Conservation (phyloP, 2,329 filamentous ascomycete species). For the Rutstroemia sydowiana region DNA sequence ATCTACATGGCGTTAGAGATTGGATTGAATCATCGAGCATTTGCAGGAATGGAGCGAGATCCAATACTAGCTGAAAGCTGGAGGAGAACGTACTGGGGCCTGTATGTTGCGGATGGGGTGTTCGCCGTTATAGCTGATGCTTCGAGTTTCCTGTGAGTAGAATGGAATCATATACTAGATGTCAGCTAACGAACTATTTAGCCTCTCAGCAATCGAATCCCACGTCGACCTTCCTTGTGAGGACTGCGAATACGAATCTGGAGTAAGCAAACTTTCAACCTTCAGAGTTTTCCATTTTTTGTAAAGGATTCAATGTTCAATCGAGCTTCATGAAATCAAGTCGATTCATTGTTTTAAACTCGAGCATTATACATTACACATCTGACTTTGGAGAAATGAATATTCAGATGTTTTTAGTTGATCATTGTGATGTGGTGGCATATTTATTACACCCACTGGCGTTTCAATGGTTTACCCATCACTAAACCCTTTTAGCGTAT, state of each 20-base stretch:
- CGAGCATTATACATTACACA: too few species aligned
- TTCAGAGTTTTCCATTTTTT: too few species aligned
- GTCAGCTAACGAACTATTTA: slow-evolving; percentile 1
- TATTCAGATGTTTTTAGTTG: slow-evolving; percentile 10
- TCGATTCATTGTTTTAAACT: too few species aligned
- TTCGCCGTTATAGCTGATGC: slow-evolving; percentile 19
- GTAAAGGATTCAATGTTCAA: too few species aligned
- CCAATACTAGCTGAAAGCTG: slow-evolving; percentile 35
- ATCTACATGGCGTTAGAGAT: slow-evolving; percentile 52
- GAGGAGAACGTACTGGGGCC: slow-evolving; percentile 36
- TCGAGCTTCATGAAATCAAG: too few species aligned
- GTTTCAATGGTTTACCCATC: too few species aligned
- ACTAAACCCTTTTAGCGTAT: slow-evolving; percentile 27
- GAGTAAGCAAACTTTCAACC: slow-evolving; percentile 28
- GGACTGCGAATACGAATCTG: slow-evolving; percentile 35
- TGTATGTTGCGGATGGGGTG: slow-evolving; percentile 29
- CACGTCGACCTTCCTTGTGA: slow-evolving; percentile 35
- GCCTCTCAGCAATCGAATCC: slow-evolving; percentile 25
- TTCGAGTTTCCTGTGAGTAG: slow-evolving; percentile 21
- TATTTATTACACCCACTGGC: too few species aligned
- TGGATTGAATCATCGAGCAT: slow-evolving; percentile 50
- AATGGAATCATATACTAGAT: neutral
- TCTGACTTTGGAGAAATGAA: too few species aligned
- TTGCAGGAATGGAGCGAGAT: slow-evolving; percentile 36
- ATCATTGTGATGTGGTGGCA: too few species aligned